These are phyloP conservation scores for Fusarium begoniae DNA, from an alignment of 2,329 filamentous ascomycete genomes.

Conservation along the genomic window DNA sequence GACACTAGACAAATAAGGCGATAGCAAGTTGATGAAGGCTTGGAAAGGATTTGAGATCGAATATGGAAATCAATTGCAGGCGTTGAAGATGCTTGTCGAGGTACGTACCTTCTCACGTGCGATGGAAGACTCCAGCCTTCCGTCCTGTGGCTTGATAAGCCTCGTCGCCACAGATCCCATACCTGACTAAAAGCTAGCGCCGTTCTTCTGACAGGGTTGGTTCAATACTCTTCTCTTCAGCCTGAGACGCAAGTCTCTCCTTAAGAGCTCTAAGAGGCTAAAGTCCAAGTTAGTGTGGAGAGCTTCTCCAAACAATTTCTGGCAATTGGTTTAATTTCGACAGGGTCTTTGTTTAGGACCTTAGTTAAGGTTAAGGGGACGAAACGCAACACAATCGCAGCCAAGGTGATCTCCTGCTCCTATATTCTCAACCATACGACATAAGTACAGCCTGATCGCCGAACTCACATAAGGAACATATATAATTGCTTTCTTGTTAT, in stretches of 20 bases:
- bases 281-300: conserved; percentile 6
- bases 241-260: conserved; percentile 29
- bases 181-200: not conserved
- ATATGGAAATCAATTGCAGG: conserved; percentile 1
- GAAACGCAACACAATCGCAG: not conserved
- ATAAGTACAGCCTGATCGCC: not conserved
- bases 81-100: conserved; percentile 28
- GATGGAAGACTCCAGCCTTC: conserved; percentile 25
- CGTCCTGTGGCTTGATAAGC: conserved; percentile 23
- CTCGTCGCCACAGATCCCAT: conserved; percentile 5
- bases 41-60: conserved; percentile 35
- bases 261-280: conserved; percentile 15
- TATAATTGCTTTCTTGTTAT: not conserved
- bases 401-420: conserved; percentile 16
- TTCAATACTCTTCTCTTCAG: not conserved
- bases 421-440: conserved; percentile 8
- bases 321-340: conserved; percentile 33
- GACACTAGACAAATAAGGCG: not conserved
- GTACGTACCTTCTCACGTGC: conserved; percentile 44
- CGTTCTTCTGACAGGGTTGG: conserved; percentile 1
- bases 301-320: conserved; percentile 32
- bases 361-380: conserved; percentile 6
- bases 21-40: conserved; percentile 22
- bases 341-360: conserved; percentile 18
- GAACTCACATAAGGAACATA: not conserved